These are phyloP conservation scores for Graphilbum sp. DNA, from an alignment of 2,329 filamentous ascomycete species.

Conservation along the genomic window DNA sequence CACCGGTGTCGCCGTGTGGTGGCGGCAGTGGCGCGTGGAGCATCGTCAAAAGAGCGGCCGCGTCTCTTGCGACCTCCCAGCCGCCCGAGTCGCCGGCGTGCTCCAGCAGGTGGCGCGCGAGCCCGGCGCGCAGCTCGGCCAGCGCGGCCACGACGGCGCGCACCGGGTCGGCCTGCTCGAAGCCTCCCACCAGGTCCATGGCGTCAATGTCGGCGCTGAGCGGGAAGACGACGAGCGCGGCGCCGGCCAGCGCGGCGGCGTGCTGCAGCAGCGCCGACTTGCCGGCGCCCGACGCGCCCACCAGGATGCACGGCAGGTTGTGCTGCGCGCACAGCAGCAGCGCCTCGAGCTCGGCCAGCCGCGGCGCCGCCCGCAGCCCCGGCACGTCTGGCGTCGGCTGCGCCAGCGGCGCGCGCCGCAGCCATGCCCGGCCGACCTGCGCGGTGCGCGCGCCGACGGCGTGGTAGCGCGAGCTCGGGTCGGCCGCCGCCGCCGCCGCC, in stretches of 20 bases:
- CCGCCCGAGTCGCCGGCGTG: constrained; percentile 29
- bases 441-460: constrained; percentile 48
- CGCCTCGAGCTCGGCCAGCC: constrained; percentile 65
- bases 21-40: too few relatives aligned
- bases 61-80: constrained; percentile 35
- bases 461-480: too few relatives aligned
- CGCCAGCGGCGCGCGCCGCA: constrained; percentile 40
- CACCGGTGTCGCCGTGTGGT: too few relatives aligned
- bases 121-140: constrained; percentile 18
- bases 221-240: constrained; percentile 62
- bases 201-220: constrained; percentile 93
- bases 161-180: constrained; percentile 79
- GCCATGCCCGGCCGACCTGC: constrained; percentile 64
- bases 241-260: constrained; percentile 64
- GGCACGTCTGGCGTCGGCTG: constrained; percentile 34
- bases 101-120: constrained; percentile 27
- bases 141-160: constrained; percentile 51
- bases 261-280: constrained; percentile 71
- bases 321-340: constrained; percentile 75
- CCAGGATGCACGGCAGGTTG: constrained; percentile 76
- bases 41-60: too few relatives aligned
- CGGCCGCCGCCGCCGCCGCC: constrained; percentile 49
- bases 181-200: constrained; percentile 92
- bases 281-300: constrained; percentile 69
- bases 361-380: constrained; percentile 30